Evolutionary conservation across 1,284 basidiomycete species (phyloP), one percentile per base, ranked within the genome.

Genomic region (Austroboletus rostrupii): DNA sequence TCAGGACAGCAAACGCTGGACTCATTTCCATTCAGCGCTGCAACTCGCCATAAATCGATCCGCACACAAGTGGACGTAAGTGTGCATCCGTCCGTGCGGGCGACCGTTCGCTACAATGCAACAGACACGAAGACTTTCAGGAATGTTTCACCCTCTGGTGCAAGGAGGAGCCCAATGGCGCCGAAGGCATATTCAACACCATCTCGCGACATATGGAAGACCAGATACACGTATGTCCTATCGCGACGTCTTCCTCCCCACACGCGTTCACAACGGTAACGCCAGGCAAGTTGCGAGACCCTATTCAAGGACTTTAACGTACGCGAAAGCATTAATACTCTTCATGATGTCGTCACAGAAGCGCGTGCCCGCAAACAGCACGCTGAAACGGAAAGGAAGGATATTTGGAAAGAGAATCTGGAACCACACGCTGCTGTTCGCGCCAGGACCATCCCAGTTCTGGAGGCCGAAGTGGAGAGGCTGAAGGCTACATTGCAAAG

Each of bases 11-110:
- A 80, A 81, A 61, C 80, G 87, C 31, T 90, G 85, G 84, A 79
- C 76, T 0, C 81, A 86, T 61, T 89, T 89, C 53, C 79, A 83
- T 53, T 83, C 84, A 2, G 87, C 87, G 0, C 66, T 90, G 26
- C 83, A 87, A 60, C 78, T 87, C 13, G 87, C 87, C 14, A 79
- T 87, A 21, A 84, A 86, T 58, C 75, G 84, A 19, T 77, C 85
- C n/a, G 80, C 85, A 5, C 83, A 85, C 64, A 88, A 88, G 61
- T 90, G 87, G 87, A 84, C 85, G 87, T 87, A 57, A 60, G 86
- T 80, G 11, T 35, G 3, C 37, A 12, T 6, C 14, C 37, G 17
- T 36, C 7, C n/a, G n/a, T n/a, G 20, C 20, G 10, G 4, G 9
- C 12, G 14, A 20, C 37, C 2, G 19, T 44, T 16, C 42, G 40